Percentiles rank a stretch among this genome's conserved stretches.
Conservation (phyloP, 1,284 basidiomycete genomes). For the Microbotryum lychnidis-dioicae region DNA sequence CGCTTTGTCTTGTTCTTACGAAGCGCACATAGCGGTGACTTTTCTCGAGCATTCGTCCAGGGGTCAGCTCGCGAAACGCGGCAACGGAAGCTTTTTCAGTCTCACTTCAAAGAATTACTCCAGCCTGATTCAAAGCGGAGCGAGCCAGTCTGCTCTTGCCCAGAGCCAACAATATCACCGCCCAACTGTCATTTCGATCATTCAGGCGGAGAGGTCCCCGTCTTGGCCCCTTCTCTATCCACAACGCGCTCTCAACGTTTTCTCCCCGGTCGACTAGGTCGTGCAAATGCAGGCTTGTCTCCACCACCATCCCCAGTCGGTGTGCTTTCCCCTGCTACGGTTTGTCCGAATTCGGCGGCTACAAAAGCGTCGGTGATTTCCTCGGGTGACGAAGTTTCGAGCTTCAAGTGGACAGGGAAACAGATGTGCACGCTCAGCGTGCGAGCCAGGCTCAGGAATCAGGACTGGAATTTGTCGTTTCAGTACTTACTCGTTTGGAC, state of each 20-base stretch:
- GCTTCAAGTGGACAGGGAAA: constrained; percentile 50
- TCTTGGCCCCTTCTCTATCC: background rate
- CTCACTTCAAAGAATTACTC: too few species aligned
- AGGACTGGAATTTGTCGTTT: constrained; percentile 1
- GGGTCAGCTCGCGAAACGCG: too few species aligned
- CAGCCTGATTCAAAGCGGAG: too few species aligned
- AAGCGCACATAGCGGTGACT: too few species aligned
- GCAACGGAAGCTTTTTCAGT: too few species aligned
- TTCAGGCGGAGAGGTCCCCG: too few species aligned
- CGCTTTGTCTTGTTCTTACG: too few species aligned
- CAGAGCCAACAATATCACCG: too few species aligned
- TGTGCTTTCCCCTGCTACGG: background rate
- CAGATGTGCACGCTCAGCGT: background rate
- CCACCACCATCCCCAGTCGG: background rate
- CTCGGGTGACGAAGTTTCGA: constrained; percentile 70
- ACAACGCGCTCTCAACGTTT: constrained; percentile 11
- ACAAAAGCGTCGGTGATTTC: constrained; percentile 62
- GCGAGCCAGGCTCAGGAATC: background rate
- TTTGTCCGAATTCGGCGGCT: constrained; percentile 50
- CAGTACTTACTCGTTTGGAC: constrained; percentile 32
- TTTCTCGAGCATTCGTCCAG: too few species aligned
- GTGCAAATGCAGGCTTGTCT: constrained; percentile 34
- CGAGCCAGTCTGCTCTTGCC: too few species aligned
- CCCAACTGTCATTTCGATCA: too few species aligned
- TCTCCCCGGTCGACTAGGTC: constrained; percentile 36